Conservation (phyloP, 352 stramenopile species). For the Aphanomyces invadans region DNA sequence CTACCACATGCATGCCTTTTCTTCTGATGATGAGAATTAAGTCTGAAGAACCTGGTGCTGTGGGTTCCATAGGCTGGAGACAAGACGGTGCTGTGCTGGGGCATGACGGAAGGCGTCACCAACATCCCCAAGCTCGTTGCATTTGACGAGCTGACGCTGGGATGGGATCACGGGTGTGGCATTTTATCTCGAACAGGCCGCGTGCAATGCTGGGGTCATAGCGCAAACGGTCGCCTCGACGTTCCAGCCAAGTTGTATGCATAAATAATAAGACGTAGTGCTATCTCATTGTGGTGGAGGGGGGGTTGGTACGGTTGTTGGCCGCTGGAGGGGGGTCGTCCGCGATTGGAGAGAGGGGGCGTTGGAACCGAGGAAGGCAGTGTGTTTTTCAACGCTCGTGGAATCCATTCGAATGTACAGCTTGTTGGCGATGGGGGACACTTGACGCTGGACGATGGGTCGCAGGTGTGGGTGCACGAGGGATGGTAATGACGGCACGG, state of each 20-base stretch:
- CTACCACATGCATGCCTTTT: not conserved
- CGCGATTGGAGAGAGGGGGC: not conserved
- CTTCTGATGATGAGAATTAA: slow-evolving; percentile 11
- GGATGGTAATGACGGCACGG: not conserved
- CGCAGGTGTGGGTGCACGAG: not conserved
- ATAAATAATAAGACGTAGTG: slow-evolving; percentile 38
- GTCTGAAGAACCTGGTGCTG: too few species aligned
- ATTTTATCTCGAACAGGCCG: slow-evolving; percentile 55
- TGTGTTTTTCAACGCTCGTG: slow-evolving; percentile 29
- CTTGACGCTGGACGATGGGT: not conserved
- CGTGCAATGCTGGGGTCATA: slow-evolving; percentile 62
- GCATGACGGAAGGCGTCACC: slow-evolving; percentile 58
- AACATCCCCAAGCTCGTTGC: slow-evolving; percentile 38
- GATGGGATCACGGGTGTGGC: slow-evolving; percentile 67
- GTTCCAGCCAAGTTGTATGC: slow-evolving; percentile 38
- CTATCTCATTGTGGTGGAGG: slow-evolving; percentile 29
- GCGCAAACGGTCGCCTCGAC: slow-evolving; percentile 35
- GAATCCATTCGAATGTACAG: slow-evolving; percentile 35
- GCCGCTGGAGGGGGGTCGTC: not conserved
- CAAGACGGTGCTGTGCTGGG: slow-evolving; percentile 57
- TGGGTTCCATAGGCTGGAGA: slow-evolving; percentile 37
- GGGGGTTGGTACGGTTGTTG: not conserved
- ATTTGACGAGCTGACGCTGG: slow-evolving; percentile 62
- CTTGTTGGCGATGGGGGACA: not conserved
- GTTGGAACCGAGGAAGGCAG: not conserved